Evolutionary conservation across 495 filamentous ascomycete species (phyloP).

Genomic region (Talaromyces stipitatus): DNA sequence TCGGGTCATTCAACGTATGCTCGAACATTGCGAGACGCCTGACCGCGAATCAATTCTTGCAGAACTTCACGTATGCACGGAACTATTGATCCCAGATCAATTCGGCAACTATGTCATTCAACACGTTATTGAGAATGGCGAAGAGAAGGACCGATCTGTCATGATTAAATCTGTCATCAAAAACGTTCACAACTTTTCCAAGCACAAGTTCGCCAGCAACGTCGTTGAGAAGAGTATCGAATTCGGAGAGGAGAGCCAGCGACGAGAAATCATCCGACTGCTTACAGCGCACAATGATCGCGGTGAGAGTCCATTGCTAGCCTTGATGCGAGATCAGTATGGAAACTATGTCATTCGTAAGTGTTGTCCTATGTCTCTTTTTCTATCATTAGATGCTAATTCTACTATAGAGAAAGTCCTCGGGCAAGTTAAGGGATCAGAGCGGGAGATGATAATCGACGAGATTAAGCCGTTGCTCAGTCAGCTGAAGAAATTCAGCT

Average conservation of each 20-base stretch:
- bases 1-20: slow-evolving; percentile 85
- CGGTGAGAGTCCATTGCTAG: slow-evolving; percentile 59
- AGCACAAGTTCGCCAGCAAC: slow-evolving; percentile 96
- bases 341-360: slow-evolving; percentile 97
- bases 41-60: slow-evolving; percentile 64
- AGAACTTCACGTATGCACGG: slow-evolving; percentile 69
- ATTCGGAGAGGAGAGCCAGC: slow-evolving; percentile 61
- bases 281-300: slow-evolving; percentile 54
- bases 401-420: slow-evolving; percentile 65
- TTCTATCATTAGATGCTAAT: slow-evolving; percentile 29
- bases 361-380: slow-evolving; percentile 23
- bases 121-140: slow-evolving; percentile 81
- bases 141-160: slow-evolving; percentile 61
- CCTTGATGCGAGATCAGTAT: slow-evolving; percentile 83
- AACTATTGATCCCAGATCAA: slow-evolving; percentile 73
- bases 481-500: slow-evolving; percentile 63
- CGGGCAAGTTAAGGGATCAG: slow-evolving; percentile 54
- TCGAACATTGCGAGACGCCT: slow-evolving; percentile 72
- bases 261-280: slow-evolving; percentile 59
- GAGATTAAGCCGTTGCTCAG: slow-evolving; percentile 67
- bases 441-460: slow-evolving; percentile 60
- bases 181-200: slow-evolving; percentile 68
- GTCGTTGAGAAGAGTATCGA: slow-evolving; percentile 94
- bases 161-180: slow-evolving; percentile 68
- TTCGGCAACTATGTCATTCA: slow-evolving; percentile 98